phyloP scores from a whole-genome alignment of 2,329 filamentous ascomycete species.

The Endoconidiophora polonica region DNA sequence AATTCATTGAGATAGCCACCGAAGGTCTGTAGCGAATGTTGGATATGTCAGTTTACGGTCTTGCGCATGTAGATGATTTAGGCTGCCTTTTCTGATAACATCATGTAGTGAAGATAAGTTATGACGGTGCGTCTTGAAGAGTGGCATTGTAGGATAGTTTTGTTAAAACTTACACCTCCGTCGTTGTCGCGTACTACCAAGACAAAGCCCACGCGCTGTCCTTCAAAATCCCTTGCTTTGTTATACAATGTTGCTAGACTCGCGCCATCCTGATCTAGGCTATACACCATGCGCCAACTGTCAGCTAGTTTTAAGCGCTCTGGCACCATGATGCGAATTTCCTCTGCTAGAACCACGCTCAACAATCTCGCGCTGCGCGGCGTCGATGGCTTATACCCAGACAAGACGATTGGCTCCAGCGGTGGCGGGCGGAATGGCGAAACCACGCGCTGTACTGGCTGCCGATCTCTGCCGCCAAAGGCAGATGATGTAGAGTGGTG shows the following conservation, averaged over 20 bases:
- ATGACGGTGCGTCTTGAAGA: too few species aligned
- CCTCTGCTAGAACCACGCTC: constrained; percentile 62
- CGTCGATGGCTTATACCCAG: constrained; percentile 47
- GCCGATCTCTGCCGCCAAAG: constrained; percentile 7
- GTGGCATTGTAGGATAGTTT: not conserved
- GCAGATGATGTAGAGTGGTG: constrained; percentile 8
- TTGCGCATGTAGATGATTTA: not conserved
- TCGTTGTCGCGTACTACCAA: constrained; percentile 67
- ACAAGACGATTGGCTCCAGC: constrained; percentile 60
- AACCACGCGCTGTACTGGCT: constrained; percentile 39
- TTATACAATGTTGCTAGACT: constrained; percentile 76
- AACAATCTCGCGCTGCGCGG: constrained; percentile 47
- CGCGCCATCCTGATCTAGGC: constrained; percentile 79
- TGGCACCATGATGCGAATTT: constrained; percentile 78
- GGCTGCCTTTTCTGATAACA: not conserved
- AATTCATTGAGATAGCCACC: constrained; percentile 87
- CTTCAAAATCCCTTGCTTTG: constrained; percentile 49
- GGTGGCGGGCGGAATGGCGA: constrained; percentile 80
- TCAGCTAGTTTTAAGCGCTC: constrained; percentile 75
- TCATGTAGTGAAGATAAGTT: not conserved
- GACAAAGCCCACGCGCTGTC: constrained; percentile 69
- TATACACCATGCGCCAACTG: constrained; percentile 75
- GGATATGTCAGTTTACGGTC: not conserved
- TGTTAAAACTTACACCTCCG: constrained; percentile 43
- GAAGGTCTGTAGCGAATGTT: constrained; percentile 42